Evolutionary conservation across 2,329 filamentous ascomycete genomes (phyloP), one percentile per base, ranked within the genome.

Genomic region (Penicillium sp.): DNA sequence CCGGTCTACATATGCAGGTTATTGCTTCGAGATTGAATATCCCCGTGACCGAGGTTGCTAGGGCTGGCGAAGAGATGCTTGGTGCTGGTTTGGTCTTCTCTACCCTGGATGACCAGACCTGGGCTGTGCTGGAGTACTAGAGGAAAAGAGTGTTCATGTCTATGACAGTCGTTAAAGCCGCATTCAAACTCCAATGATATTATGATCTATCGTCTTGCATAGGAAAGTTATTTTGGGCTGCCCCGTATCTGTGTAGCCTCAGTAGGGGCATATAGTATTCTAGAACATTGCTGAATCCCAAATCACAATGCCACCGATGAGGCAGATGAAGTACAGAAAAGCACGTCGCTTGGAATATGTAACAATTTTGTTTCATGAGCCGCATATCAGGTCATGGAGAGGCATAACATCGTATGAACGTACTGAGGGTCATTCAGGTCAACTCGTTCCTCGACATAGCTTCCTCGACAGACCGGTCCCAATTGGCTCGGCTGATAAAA

Each of bases 21-120:
- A 88, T 99, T 60, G 83, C 87, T 10, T 76, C 77, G 40, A 77
- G 80, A 50, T 76, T 86, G 14, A 77, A 80, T 7, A 72, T 96
- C 72, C 77, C 85, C 8, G 72, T 84, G 27, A 77, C 77, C 22
- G 88, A 95, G 38, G 87, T 93, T 12, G 75, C 84, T 59, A 81
- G 79, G 44, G 91, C 84, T n/a, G 83, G 87, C 9, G 89, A 95
- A 61, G 90, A 97, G 71, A 71, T 99, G 64, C 71, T 89, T 36
- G 77, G 77, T 2, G 73, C 81, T 47, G 89, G 90, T 27, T 66
- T 89, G 60, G 88, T 95, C 57, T 99, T 89, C 73, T 89, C 89
- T 25, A 99, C 95, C 9, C 80, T 95, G 49, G 90, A 97, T 71
- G 92, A 97, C 64, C 80, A 88, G 70, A 97, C 92, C 0, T 97